Conservation (phyloP, 306 rosid genomes). For the Chamaecrista fasciculata region DNA sequence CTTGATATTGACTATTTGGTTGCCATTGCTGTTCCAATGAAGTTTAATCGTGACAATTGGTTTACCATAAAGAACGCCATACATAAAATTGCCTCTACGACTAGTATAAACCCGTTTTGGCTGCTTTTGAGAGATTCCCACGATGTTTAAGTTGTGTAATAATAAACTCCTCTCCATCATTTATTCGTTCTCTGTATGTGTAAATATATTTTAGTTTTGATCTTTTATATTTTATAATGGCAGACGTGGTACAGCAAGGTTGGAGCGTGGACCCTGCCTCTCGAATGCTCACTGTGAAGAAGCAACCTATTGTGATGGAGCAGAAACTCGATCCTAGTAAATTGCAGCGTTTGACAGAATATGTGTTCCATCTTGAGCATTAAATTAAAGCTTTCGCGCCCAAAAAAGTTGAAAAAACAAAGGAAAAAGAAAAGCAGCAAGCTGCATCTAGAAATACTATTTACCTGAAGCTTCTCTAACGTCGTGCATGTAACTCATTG, state of each 20-base stretch:
- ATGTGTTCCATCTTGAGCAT: constrained; percentile 89
- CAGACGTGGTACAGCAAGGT: constrained; percentile 67
- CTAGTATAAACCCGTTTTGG: neutral
- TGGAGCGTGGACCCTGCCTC: constrained; percentile 77
- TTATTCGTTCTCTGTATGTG: neutral
- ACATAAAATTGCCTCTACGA: neutral
- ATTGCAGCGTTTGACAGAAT: constrained; percentile 90
- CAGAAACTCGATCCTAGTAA: constrained; percentile 81
- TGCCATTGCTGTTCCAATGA: neutral
- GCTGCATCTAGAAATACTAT: neutral
- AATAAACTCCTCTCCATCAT: neutral
- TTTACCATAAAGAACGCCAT: neutral
- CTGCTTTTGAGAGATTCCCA: neutral
- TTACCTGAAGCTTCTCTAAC: neutral
- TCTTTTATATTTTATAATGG: constrained; percentile 24
- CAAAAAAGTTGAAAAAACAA: neutral
- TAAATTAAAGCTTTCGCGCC: too few relatives aligned
- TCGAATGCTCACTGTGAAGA: constrained; percentile 79
- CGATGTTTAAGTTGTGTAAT: neutral
- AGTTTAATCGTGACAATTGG: neutral
- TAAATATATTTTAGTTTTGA: neutral
- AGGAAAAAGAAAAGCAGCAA: neutral
- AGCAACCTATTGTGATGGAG: constrained; percentile 57
- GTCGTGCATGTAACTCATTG: neutral
- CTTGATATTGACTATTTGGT: neutral